Conservation (phyloP, 352 stramenopile genomes). For the Saprolegnia parasitica region DNA sequence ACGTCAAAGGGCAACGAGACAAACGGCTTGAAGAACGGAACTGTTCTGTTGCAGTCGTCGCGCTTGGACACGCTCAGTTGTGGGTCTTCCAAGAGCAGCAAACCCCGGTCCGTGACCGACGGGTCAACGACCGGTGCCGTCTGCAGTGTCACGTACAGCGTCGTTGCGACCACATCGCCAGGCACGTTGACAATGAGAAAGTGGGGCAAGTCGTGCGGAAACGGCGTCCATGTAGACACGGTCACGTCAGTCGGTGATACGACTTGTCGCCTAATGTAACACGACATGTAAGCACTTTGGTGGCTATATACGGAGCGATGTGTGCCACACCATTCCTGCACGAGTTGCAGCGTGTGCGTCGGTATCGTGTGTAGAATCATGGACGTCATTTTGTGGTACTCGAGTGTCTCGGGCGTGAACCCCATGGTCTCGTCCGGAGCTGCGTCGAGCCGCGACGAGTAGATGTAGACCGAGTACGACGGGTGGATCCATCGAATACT, state of each 20-base stretch:
- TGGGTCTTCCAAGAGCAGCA: constrained; percentile 4
- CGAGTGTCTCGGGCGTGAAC: constrained; percentile 21
- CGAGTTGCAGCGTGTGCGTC: constrained; percentile 15
- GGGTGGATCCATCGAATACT: constrained; percentile 3
- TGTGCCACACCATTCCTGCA: constrained; percentile 19
- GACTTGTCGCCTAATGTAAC: neutral
- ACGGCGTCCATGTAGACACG: neutral
- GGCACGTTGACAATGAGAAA: constrained; percentile 15
- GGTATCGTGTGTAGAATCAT: constrained; percentile 25
- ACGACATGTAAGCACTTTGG: too few species aligned
- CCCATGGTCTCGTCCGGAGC: constrained; percentile 5
- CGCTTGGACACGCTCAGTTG: constrained; percentile 7
- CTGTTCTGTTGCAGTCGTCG: neutral
- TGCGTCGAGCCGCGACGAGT: neutral
- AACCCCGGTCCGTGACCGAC: neutral
- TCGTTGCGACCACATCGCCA: neutral
- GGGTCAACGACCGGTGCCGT: neutral
- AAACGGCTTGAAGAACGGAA: constrained; percentile 6
- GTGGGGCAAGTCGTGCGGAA: constrained; percentile 14
- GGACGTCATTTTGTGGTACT: constrained; percentile 28
- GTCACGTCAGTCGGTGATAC: neutral
- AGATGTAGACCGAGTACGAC: constrained; percentile 22
- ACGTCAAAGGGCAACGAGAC: constrained; percentile 21
- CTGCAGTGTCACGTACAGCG: constrained; percentile 19
- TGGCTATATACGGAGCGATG: neutral